Percentiles rank a stretch among this genome's conserved stretches.
These are phyloP conservation scores for Lasiodiplodia theobromae DNA, from an alignment of 2,329 filamentous ascomycete species.

Conservation along the genomic window DNA sequence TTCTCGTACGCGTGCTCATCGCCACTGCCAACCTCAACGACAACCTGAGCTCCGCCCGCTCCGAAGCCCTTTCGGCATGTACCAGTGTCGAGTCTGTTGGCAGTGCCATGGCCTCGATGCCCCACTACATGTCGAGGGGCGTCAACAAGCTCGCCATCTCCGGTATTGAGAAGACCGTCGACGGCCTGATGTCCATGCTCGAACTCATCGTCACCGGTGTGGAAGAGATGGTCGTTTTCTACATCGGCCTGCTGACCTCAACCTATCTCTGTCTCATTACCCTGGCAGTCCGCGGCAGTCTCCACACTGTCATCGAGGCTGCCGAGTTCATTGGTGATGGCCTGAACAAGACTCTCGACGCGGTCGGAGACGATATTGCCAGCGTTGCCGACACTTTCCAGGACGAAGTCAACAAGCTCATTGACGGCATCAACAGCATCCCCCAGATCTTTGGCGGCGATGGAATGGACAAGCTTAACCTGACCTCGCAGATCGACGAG, in stretches of 20 bases:
- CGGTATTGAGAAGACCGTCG: slow-evolving; percentile 80
- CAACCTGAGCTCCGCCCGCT: slow-evolving; percentile 77
- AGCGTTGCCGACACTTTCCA: slow-evolving; percentile 62
- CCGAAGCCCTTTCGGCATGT: slow-evolving; percentile 86
- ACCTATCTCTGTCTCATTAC: slow-evolving; percentile 92
- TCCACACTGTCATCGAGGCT: slow-evolving; percentile 72
- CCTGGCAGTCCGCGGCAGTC: slow-evolving; percentile 78
- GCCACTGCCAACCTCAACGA: slow-evolving; percentile 75
- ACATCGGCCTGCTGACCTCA: slow-evolving; percentile 88
- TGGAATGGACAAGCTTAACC: slow-evolving; percentile 65
- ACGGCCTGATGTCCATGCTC: slow-evolving; percentile 80
- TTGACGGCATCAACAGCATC: slow-evolving; percentile 48
- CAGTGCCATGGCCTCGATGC: slow-evolving; percentile 97
- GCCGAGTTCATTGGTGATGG: slow-evolving; percentile 67
- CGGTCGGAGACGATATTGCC: slow-evolving; percentile 64
- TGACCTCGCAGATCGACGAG: slow-evolving; percentile 68
- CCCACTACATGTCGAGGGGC: slow-evolving; percentile 87
- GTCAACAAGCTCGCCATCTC: slow-evolving; percentile 85
- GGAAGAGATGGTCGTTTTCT: slow-evolving; percentile 86
- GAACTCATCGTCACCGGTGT: slow-evolving; percentile 81
- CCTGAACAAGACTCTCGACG: slow-evolving; percentile 65
- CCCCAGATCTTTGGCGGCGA: slow-evolving; percentile 50
- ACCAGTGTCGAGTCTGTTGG: slow-evolving; percentile 91
- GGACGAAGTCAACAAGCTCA: slow-evolving; percentile 54
- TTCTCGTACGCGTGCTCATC: slow-evolving; percentile 81